Percentiles rank a stretch among this genome's conserved stretches.
Evolutionary conservation across 140 eudicot species (phyloP).

Genomic region (Cichorium intybus): DNA sequence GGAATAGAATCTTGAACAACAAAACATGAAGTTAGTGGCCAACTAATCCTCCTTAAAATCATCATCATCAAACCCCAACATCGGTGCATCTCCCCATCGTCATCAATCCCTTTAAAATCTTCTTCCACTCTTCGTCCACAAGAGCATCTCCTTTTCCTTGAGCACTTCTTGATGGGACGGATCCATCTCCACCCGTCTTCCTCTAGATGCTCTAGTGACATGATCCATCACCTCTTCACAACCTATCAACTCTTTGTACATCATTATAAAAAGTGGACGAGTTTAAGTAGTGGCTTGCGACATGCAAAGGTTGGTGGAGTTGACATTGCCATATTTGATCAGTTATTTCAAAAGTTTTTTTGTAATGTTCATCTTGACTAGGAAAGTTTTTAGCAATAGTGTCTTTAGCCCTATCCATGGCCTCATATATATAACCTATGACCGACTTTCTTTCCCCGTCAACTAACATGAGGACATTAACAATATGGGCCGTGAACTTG

Average conservation of each 20-base stretch:
- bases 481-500: slow-evolving; percentile 1
- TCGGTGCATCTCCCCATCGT: background rate
- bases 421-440: slow-evolving; percentile 24
- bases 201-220: background rate
- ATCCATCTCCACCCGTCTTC: background rate
- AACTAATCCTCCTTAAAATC: background rate
- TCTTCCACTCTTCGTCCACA: background rate
- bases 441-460: slow-evolving; percentile 21
- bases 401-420: slow-evolving; percentile 13
- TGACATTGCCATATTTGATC: background rate
- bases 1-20: too few species aligned
- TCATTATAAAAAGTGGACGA: background rate
- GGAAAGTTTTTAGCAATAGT: background rate
- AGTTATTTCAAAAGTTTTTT: background rate
- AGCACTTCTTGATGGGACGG: background rate
- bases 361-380: background rate
- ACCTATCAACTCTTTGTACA: background rate
- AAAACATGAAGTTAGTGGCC: too few species aligned
- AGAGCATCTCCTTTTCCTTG: background rate
- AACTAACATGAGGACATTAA: slow-evolving; percentile 11
- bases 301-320: slow-evolving; percentile 11
- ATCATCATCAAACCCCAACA: background rate
- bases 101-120: background rate
- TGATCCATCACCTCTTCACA: background rate
- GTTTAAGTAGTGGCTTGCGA: slow-evolving; percentile 1